A percentile compares a stretch with the other conserved stretches of the same genome.
Conservation (phyloP, 73 alveolate species). For the Uronychia binucleata region DNA sequence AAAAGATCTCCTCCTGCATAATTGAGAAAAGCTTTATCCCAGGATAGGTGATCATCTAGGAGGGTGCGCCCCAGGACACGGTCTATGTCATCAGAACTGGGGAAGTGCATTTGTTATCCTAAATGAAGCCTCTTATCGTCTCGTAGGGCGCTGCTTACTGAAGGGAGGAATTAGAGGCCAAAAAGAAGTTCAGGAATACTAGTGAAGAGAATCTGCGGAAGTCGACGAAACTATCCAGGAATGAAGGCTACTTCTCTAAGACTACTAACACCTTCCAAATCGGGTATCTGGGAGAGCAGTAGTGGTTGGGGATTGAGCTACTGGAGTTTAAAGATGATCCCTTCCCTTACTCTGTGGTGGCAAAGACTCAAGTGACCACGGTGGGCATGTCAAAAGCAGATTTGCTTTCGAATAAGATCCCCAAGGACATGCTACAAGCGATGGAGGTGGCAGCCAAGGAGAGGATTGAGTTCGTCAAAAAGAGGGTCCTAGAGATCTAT, state of each 20-base stretch:
- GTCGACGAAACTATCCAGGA: conserved; percentile 5
- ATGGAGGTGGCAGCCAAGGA: conserved; percentile 35
- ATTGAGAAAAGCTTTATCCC: conserved; percentile 22
- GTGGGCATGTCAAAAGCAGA: conserved; percentile 31
- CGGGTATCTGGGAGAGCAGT: conserved; percentile 38
- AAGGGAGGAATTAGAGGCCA: background rate
- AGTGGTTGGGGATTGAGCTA: conserved; percentile 65
- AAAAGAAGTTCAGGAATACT: no score
- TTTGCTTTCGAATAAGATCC: conserved; percentile 24
- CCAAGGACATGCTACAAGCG: conserved; percentile 27
- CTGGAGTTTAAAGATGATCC: conserved; percentile 46
- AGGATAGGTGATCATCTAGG: conserved; percentile 26
- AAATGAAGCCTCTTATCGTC: conserved; percentile 32
- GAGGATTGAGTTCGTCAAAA: conserved; percentile 43
- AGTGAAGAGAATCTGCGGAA: conserved; percentile 22
- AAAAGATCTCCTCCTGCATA: conserved; percentile 9
- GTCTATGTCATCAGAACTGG: conserved; percentile 41
- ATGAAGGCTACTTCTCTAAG: conserved; percentile 55
- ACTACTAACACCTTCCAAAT: conserved; percentile 56
- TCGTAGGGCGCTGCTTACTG: background rate
- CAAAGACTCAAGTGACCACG: conserved; percentile 34
- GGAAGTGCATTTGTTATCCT: conserved; percentile 15
- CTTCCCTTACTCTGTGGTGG: conserved; percentile 44
- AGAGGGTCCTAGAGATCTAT: conserved; percentile 47
- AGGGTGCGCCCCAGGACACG: conserved; percentile 36